A percentile compares a stretch with the other conserved stretches of the same genome.
phyloP scores from a whole-genome alignment of 2,329 filamentous ascomycete species.

The Fusarium transvaalense region DNA sequence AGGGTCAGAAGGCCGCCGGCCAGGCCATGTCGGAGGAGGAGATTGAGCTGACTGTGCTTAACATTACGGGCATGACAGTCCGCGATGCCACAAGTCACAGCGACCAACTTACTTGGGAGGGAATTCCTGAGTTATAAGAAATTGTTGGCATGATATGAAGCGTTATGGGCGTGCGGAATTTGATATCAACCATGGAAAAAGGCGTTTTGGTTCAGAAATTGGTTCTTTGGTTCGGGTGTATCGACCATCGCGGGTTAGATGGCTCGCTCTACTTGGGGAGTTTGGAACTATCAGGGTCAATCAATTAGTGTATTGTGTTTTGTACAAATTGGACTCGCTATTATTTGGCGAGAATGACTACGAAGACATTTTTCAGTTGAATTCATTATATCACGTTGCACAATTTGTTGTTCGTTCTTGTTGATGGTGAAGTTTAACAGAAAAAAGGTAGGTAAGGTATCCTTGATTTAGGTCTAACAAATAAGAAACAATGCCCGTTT shows the following conservation, averaged over 20 bases:
- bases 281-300: slow-evolving; percentile 37
- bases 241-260: slow-evolving; percentile 39
- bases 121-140: slow-evolving; percentile 51
- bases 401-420: background rate
- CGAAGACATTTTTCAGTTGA: slow-evolving; percentile 39
- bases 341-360: slow-evolving; percentile 40
- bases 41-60: slow-evolving; percentile 73
- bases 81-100: slow-evolving; percentile 55
- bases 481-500: slow-evolving; percentile 36
- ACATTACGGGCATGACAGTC: slow-evolving; percentile 63
- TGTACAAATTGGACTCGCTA: slow-evolving; percentile 43
- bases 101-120: slow-evolving; percentile 59
- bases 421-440: slow-evolving; percentile 22
- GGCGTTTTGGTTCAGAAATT: slow-evolving; percentile 43
- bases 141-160: slow-evolving; percentile 16
- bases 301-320: slow-evolving; percentile 34
- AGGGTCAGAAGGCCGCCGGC: slow-evolving; percentile 78
- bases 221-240: slow-evolving; percentile 35
- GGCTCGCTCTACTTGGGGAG: slow-evolving; percentile 45
- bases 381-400: slow-evolving; percentile 17
- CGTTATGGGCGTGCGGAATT: slow-evolving; percentile 30
- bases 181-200: slow-evolving; percentile 37
- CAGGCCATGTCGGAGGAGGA: slow-evolving; percentile 73
- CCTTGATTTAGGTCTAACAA: slow-evolving; percentile 47
- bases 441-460: slow-evolving; percentile 48